A percentile compares a stretch with the other conserved stretches of the same genome.
Evolutionary conservation across 352 stramenopile genomes (phyloP).

Genomic region (Nothophytophthora sp.): DNA sequence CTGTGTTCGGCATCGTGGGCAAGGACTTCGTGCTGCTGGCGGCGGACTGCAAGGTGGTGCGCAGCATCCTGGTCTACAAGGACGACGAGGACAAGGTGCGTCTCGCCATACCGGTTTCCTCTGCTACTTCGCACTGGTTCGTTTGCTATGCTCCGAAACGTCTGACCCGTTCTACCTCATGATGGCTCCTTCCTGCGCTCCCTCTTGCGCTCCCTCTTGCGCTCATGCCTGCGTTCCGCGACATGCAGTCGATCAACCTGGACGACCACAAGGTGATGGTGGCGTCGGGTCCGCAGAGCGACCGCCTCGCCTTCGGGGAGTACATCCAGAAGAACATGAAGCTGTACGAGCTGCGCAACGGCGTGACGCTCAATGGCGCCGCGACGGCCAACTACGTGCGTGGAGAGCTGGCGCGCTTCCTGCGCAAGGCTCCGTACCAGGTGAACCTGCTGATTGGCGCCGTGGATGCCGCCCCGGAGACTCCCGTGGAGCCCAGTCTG

Average conservation of each 20-base stretch:
- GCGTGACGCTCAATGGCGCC: constrained; percentile 78
- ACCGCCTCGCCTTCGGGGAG: constrained; percentile 84
- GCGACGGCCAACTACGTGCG: constrained; percentile 88
- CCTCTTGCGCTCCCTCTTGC: constrained; percentile 6
- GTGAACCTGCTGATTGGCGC: constrained; percentile 85
- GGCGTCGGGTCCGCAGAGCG: constrained; percentile 71
- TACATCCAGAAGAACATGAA: constrained; percentile 94
- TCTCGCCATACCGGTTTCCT: background rate
- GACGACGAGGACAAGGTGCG: constrained; percentile 92
- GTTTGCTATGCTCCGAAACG: too few relatives aligned
- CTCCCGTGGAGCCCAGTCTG: constrained; percentile 55
- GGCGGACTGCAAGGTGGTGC: constrained; percentile 88
- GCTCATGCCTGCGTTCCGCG: background rate
- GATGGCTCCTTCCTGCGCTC: background rate
- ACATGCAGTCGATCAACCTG: constrained; percentile 66
- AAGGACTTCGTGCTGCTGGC: constrained; percentile 93
- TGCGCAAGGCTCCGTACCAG: constrained; percentile 85
- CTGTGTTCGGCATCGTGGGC: constrained; percentile 88
- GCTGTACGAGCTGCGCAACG: constrained; percentile 89
- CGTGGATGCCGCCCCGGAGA: constrained; percentile 43
- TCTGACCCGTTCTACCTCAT: too few relatives aligned
- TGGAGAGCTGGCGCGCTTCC: constrained; percentile 72
- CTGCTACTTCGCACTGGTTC: too few relatives aligned
- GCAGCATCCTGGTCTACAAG: constrained; percentile 94
- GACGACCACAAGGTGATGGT: constrained; percentile 86